phyloP scores from a whole-genome alignment of 495 filamentous ascomycete genomes.

The Aspergillus ellipticus region DNA sequence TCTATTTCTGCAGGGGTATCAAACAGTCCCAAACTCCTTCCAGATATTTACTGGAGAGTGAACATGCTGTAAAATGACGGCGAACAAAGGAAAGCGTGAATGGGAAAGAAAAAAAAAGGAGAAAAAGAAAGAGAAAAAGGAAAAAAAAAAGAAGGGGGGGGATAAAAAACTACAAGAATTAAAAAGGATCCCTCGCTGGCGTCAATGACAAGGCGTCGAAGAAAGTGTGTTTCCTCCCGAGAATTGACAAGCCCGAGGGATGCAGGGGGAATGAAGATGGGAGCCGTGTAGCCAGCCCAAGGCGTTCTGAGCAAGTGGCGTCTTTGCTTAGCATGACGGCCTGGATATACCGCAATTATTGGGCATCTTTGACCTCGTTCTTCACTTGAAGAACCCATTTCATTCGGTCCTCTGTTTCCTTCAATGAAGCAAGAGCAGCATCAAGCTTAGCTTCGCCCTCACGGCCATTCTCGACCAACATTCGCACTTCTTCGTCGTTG shows the following conservation, averaged over 20 bases:
- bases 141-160: no score
- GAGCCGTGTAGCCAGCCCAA: neutral
- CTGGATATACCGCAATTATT: constrained; percentile 24
- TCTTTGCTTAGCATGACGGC: neutral
- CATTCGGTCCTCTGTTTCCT: constrained; percentile 61
- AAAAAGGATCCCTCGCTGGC: neutral
- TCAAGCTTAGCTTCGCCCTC: constrained; percentile 54
- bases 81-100: neutral
- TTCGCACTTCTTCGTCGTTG: constrained; percentile 56
- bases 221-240: neutral
- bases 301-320: neutral
- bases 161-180: constrained; percentile 5
- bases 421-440: constrained; percentile 53
- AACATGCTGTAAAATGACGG: neutral
- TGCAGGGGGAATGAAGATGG: neutral
- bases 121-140: neutral
- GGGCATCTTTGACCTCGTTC: constrained; percentile 45
- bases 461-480: constrained; percentile 53
- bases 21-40: constrained; percentile 23
- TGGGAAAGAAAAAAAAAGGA: neutral
- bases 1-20: constrained; percentile 29
- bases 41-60: constrained; percentile 5
- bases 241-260: neutral
- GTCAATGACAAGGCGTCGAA: neutral
- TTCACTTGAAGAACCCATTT: constrained; percentile 66